A percentile compares a stretch with the other conserved stretches of the same genome.
These are phyloP conservation scores for Polyporus tsugae DNA, from an alignment of 1,284 basidiomycete genomes.

Conservation along the genomic window DNA sequence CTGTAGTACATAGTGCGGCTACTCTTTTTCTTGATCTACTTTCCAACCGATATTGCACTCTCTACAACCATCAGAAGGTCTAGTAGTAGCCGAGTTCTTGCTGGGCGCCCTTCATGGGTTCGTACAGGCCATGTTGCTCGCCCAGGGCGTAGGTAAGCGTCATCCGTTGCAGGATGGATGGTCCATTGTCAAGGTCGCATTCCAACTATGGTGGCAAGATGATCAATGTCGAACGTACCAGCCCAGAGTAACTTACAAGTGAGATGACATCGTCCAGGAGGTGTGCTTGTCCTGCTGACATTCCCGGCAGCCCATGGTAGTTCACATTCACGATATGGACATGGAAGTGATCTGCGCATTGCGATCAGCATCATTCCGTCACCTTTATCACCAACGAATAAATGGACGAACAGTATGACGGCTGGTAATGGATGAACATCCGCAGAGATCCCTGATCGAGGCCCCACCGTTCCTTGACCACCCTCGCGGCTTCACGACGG, in stretches of 20 bases:
- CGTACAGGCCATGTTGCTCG: conserved; percentile 78
- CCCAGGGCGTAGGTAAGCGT: conserved; percentile 88
- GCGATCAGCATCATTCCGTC: neutral
- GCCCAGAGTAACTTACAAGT: conserved; percentile 56
- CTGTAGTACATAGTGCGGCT: conserved; percentile 23
- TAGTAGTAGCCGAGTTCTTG: conserved; percentile 32
- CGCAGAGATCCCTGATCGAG: conserved; percentile 68
- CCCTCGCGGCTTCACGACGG: conserved; percentile 56
- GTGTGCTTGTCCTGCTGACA: conserved; percentile 92
- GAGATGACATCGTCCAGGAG: conserved; percentile 92
- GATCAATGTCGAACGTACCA: neutral
- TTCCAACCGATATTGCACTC: neutral
- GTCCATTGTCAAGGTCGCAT: conserved; percentile 52
- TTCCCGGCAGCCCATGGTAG: conserved; percentile 70
- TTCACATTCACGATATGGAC: conserved; percentile 91
- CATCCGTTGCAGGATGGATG: conserved; percentile 69
- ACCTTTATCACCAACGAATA: neutral
- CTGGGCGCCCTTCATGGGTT: conserved; percentile 51
- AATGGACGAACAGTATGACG: conserved; percentile 85
- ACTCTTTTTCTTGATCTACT: neutral
- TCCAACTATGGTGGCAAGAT: conserved; percentile 61
- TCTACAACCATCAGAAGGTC: neutral
- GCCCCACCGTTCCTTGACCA: conserved; percentile 70
- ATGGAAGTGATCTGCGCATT: conserved; percentile 87
- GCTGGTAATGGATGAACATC: conserved; percentile 95